These are phyloP conservation scores for Daucus carota DNA, from an alignment of 129 eudicot genomes.

Conservation along the genomic window DNA sequence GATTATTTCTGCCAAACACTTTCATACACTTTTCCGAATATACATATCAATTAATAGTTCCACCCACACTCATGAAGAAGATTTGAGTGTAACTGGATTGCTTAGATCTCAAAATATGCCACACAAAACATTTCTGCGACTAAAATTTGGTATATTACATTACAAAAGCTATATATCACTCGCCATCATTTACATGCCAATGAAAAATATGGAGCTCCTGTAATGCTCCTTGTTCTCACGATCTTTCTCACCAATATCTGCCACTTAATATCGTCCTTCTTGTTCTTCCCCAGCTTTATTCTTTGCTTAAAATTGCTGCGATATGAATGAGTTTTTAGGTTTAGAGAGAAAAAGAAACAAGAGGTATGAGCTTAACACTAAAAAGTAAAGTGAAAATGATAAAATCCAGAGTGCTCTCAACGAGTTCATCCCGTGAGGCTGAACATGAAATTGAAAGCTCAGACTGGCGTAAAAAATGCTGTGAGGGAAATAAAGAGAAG, in stretches of 20 bases:
- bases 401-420: not conserved
- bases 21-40: no score
- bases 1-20: no score
- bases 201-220: slow-evolving; percentile 85
- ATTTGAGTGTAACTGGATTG: not conserved
- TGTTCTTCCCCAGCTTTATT: slow-evolving; percentile 33
- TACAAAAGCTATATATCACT: not conserved
- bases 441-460: not conserved
- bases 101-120: not conserved
- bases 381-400: no score
- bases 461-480: not conserved
- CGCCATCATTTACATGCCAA: slow-evolving; percentile 27
- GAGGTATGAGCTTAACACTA: not conserved
- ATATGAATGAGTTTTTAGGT: not conserved
- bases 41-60: no score
- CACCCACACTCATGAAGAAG: not conserved
- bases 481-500: not conserved
- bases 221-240: slow-evolving; percentile 77
- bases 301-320: slow-evolving; percentile 59
- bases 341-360: not conserved
- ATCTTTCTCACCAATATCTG: slow-evolving; percentile 78
- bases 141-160: not conserved
- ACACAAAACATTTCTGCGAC: not conserved
- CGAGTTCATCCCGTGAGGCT: not conserved
- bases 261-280: slow-evolving; percentile 86